phyloP scores from a whole-genome alignment of 1,139 yeast genomes.

The Trichomonascaceae sp. region DNA sequence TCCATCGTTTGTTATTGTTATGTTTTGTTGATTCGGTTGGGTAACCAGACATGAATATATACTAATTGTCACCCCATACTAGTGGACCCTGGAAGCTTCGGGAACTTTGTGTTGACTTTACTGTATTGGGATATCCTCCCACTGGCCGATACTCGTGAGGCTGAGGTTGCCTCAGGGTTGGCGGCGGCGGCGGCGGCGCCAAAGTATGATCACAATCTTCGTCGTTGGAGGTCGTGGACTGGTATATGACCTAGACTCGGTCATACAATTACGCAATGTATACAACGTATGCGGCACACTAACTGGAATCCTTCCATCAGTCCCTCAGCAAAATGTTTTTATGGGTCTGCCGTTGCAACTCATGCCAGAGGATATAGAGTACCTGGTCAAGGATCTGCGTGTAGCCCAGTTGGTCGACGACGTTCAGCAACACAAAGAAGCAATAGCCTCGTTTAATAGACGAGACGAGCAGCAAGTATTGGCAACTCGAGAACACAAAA shows the following conservation, averaged over 20 bases:
- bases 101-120: too few relatives aligned
- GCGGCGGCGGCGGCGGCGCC: too few relatives aligned
- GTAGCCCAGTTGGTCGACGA: slow-evolving; percentile 22
- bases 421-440: slow-evolving; percentile 18
- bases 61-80: too few relatives aligned
- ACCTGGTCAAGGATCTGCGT: slow-evolving; percentile 38
- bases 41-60: too few relatives aligned
- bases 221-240: slow-evolving; percentile 38
- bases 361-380: slow-evolving; percentile 58
- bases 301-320: slow-evolving; percentile 69
- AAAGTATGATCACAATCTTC: slow-evolving; percentile 25
- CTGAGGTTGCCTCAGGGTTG: too few relatives aligned
- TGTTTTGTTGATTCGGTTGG: too few relatives aligned
- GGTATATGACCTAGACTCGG: slow-evolving; percentile 39
- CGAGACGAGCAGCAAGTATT: slow-evolving; percentile 9
- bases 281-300: slow-evolving; percentile 58
- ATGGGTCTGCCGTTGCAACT: slow-evolving; percentile 72
- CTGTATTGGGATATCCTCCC: too few relatives aligned
- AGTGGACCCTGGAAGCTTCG: too few relatives aligned
- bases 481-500: slow-evolving; percentile 6
- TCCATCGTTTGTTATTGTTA: slow-evolving; percentile 3
- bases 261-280: slow-evolving; percentile 38
- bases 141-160: too few relatives aligned
- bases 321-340: slow-evolving; percentile 85
- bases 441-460: slow-evolving; percentile 11